Base-by-base conservation (phyloP, 805 yeast species). In the Nakazawaea ernobii region DNA sequence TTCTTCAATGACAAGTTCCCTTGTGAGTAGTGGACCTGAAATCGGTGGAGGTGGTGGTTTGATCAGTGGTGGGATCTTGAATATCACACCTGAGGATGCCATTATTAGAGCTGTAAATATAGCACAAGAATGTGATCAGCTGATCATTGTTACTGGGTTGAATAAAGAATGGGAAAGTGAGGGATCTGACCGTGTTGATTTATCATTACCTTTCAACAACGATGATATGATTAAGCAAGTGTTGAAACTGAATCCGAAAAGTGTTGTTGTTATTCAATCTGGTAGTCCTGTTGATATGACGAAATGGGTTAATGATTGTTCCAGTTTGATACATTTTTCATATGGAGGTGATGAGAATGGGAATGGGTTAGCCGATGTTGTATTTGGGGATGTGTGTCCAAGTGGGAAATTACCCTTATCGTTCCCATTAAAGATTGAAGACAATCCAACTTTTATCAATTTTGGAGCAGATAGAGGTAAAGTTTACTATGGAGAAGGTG, bases 401-500 rank as follows among this genome's bases (percentile, higher is more conserved):
- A 59, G 67, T 33, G 77, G 75, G 15, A 69, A 69, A 50, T 59
- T 70, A 50, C 58, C 72, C 1, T 53, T 69, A 49, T 67, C 75
- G 10, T 70, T 68, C 64, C 75, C 74, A 11, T 46, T 54, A 35
- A 56, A 53, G 36, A 38, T 62, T 39, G 58, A 61, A 35, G 70
- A 70, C 54, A 63, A 61, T 45, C 72, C 74, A 9, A 57, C 71
- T 3, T 69, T 52, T 55, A 49, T 68, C 46, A 69, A 66, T 56
- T 67, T 61, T 50, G 64, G 60, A 17, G 59, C 68, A n/a, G 59
- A 59, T 41, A 63, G 59, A 49, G 71, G 71, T 33, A 55, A 60
- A 36, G 68, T 68, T 17, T 54, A 61, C 44, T 72, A 72, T 50
- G 76, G 76, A 28, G 77, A 72, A 55, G 76, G 70, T 55, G 65